Evolutionary conservation across 371 early-diverging fungal genomes (phyloP), one percentile per base, ranked within the genome.

Genomic region (Rhizopus microsporus): DNA sequence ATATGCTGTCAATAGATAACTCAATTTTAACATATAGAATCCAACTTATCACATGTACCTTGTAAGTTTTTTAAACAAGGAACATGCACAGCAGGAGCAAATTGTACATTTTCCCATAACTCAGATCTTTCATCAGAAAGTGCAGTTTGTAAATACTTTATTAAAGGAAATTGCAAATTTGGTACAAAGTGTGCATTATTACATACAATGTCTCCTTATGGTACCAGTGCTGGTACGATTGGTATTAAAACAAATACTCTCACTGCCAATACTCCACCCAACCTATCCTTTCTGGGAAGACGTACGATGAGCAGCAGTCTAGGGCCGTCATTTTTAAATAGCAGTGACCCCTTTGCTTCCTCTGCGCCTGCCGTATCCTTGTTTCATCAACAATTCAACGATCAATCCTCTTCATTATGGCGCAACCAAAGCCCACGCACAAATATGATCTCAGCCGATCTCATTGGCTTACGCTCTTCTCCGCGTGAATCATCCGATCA

Each of bases 141-240:
- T 44, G 69, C 78, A 31, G 81, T 87, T 5, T 91, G 92, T 80
- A 87, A 88, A 64, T 90, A 90, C 67, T 90, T 80, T 65, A 50
- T 86, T 45, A 90, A 90, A 72, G 90, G 92, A 37, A 90, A 86
- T 49, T 91, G 92, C 76, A 89, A 88, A 58, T 91, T 88, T 76
- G 92, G 90, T 30, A 84, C 73, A 60, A 89, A 87, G 56, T 92
- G 90, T 56, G 90, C 90, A 4, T 72, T 89, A 48, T 72, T 83
- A 7, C 90, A 90, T 62, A 67, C 72, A 7, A 58, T 66, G 62
- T 66, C 71, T 23, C 57, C 68, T 5, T 62, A 57, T 34, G 39
- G 56, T 34, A 51, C 50, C 31, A 52, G 38, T 30, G 51, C 43
- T 30, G 55, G 51, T 17, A 30, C 39, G 23, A 38, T 8, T 43